These are phyloP conservation scores for Lepiota venenata DNA, from an alignment of 768 basidiomycete genomes.

Conservation along the genomic window DNA sequence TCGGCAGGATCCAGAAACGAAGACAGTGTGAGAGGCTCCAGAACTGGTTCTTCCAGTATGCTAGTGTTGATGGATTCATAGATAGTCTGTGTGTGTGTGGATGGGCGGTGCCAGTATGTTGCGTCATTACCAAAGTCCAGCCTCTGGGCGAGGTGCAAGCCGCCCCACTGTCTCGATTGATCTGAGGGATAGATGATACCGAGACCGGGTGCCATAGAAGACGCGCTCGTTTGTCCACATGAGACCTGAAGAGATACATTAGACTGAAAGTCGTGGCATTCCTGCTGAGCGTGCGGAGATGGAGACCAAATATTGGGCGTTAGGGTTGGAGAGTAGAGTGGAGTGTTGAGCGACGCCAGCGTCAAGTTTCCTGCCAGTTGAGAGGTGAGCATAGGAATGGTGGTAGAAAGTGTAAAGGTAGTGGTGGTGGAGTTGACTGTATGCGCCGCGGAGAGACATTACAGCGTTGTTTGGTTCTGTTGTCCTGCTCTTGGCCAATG, in stretches of 20 bases:
- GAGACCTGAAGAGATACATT: not conserved
- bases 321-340: conserved; percentile 14
- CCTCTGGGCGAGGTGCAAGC: not conserved
- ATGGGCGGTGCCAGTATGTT: not conserved
- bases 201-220: conserved; percentile 3
- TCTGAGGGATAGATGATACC: conserved; percentile 4
- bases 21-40: conserved; percentile 13
- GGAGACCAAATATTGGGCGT: not conserved
- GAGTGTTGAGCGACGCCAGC: conserved; percentile 27
- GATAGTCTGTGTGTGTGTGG: not conserved
- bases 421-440: not conserved
- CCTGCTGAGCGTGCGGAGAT: not conserved
- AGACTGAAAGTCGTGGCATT: conserved; percentile 5
- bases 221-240: not conserved
- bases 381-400: conserved; percentile 1
- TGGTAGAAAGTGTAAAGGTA: not conserved
- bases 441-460: not conserved
- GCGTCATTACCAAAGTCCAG: not conserved
- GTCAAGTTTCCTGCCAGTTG: conserved; percentile 15
- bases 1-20: conserved; percentile 19
- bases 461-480: conserved; percentile 8
- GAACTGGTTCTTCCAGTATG: not conserved
- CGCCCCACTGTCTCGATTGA: not conserved
- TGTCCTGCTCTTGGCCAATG: not conserved
- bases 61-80: not conserved